Percentiles rank a stretch among this genome's conserved stretches.
These are phyloP conservation scores for Chalaropsis ovoidea DNA, from an alignment of 2,329 filamentous ascomycete genomes.

Conservation along the genomic window DNA sequence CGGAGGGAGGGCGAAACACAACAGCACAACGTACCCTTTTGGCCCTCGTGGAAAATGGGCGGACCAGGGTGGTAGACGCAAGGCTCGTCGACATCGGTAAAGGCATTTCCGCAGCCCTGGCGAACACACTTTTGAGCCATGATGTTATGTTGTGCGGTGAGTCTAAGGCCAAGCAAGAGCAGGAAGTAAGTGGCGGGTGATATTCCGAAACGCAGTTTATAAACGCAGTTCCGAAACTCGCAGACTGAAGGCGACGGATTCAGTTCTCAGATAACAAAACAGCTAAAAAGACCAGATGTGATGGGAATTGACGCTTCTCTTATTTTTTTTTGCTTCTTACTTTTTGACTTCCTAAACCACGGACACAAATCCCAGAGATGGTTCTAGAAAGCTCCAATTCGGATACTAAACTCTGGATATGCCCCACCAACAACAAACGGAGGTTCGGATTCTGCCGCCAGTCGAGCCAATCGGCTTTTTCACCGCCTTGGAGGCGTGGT, in stretches of 20 bases:
- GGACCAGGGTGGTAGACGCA: conserved; percentile 90
- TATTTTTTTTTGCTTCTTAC: background rate
- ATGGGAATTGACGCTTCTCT: background rate
- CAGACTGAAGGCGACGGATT: background rate
- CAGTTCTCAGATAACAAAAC: background rate
- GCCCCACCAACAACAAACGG: conserved; percentile 15
- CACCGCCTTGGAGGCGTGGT: conserved; percentile 1
- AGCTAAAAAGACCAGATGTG: background rate
- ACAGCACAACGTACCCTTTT: conserved; percentile 65
- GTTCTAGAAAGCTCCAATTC: conserved; percentile 21
- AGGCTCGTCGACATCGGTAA: conserved; percentile 62
- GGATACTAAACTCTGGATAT: background rate
- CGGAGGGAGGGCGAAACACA: background rate
- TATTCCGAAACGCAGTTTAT: conserved; percentile 3
- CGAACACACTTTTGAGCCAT: conserved; percentile 88
- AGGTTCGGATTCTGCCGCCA: conserved; percentile 7
- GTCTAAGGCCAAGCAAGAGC: background rate
- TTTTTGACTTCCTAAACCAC: background rate
- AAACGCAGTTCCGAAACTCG: conserved; percentile 6
- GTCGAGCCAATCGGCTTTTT: background rate
- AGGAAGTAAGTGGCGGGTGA: background rate
- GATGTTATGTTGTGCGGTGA: conserved; percentile 13
- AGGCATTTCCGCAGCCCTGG: conserved; percentile 86
- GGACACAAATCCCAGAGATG: conserved; percentile 17
- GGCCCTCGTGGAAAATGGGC: conserved; percentile 92